A percentile compares a stretch with the other conserved stretches of the same genome.
Evolutionary conservation across 1,284 basidiomycete species (phyloP).

Genomic region (Exobasidium rhododendri): DNA sequence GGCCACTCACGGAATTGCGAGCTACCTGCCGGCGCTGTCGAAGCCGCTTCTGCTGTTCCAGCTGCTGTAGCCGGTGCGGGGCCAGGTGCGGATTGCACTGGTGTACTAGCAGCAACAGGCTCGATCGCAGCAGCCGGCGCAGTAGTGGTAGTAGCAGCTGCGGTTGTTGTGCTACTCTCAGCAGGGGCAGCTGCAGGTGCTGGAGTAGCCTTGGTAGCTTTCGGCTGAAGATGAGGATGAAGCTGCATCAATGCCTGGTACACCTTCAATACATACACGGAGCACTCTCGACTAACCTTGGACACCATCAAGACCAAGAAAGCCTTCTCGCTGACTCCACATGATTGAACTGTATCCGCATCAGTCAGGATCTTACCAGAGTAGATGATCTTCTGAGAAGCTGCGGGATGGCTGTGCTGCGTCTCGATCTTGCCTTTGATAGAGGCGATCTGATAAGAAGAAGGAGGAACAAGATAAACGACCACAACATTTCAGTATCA

Average conservation of each 20-base stretch:
- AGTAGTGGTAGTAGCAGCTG: conserved; percentile 48
- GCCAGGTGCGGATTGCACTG: not conserved
- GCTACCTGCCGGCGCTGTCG: conserved; percentile 2
- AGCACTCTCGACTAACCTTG: conserved; percentile 68
- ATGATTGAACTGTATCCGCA: conserved; percentile 79
- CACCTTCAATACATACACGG: no score
- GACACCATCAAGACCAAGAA: conserved; percentile 98
- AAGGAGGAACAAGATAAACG: no score
- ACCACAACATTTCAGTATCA: conserved; percentile 1
- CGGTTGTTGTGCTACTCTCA: conserved; percentile 21
- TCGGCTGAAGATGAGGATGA: conserved; percentile 27
- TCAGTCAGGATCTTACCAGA: conserved; percentile 90
- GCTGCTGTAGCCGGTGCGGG: conserved; percentile 11
- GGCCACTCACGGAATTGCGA: conserved; percentile 10
- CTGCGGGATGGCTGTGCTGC: conserved; percentile 70
- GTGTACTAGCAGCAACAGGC: conserved; percentile 37
- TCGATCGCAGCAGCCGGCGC: conserved; percentile 55
- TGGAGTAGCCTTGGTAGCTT: conserved; percentile 23
- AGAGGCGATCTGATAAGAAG: conserved; percentile 59
- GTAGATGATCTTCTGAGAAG: conserved; percentile 89
- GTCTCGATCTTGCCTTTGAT: conserved; percentile 83
- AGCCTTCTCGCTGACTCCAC: conserved; percentile 95
- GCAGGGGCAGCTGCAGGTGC: conserved; percentile 44
- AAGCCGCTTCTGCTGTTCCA: not conserved
- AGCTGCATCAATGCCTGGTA: no score